Evolutionary conservation across 1,139 yeast genomes (phyloP).

Genomic region (Candida glucosophila): DNA sequence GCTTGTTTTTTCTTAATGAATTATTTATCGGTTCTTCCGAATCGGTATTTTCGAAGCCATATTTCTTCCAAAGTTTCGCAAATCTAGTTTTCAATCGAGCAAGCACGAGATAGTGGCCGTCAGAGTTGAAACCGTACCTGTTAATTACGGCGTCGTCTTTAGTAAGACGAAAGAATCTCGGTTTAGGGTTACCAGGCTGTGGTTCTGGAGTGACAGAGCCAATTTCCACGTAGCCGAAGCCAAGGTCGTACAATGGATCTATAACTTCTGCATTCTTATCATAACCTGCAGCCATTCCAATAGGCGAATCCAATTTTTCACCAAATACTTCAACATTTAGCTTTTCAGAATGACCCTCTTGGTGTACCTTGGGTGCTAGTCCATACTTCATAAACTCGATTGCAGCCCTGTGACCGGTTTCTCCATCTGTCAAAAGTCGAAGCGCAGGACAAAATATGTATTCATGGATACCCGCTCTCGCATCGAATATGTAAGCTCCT

Average conservation of each 20-base stretch:
- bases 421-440: constrained; percentile 70
- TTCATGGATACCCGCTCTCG: constrained; percentile 78
- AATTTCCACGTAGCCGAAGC: constrained; percentile 85
- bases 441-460: constrained; percentile 70
- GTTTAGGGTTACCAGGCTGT: constrained; percentile 89
- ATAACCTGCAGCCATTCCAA: constrained; percentile 93
- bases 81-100: constrained; percentile 59
- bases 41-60: constrained; percentile 11
- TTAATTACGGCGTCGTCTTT: constrained; percentile 86
- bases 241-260: constrained; percentile 67
- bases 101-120: constrained; percentile 73
- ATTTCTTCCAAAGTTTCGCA: constrained; percentile 22
- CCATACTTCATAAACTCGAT: constrained; percentile 63
- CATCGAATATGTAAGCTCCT: constrained; percentile 48
- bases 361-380: constrained; percentile 50
- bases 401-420: constrained; percentile 74
- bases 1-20: constrained; percentile 55
- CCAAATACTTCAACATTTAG: constrained; percentile 62
- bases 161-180: constrained; percentile 81
- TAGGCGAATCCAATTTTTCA: constrained; percentile 55
- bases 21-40: constrained; percentile 31
- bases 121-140: constrained; percentile 89
- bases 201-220: constrained; percentile 92
- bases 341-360: constrained; percentile 36
- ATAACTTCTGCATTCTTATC: constrained; percentile 95